Percentiles rank a stretch among this genome's conserved stretches.
Evolutionary conservation across 352 stramenopile genomes (phyloP).

Genomic region (Phytophthora pini): DNA sequence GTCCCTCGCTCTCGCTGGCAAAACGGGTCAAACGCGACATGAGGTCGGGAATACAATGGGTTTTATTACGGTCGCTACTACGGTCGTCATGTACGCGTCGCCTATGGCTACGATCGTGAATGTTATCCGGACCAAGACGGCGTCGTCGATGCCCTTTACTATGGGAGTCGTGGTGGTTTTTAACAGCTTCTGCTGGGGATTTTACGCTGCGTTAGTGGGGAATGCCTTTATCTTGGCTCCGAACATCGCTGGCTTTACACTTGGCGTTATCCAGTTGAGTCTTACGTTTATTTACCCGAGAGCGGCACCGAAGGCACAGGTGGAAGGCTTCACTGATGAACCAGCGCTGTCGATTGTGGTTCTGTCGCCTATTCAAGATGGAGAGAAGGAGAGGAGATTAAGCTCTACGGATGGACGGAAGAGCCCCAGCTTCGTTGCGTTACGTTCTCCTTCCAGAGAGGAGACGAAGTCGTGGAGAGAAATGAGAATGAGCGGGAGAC

Average conservation of each 20-base stretch:
- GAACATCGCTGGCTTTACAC: slow-evolving; percentile 31
- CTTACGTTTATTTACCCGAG: slow-evolving; percentile 54
- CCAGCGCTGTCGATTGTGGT: slow-evolving; percentile 19
- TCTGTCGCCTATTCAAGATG: slow-evolving; percentile 27
- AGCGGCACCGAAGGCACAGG: slow-evolving; percentile 29
- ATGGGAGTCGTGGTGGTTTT: slow-evolving; percentile 51
- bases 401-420: slow-evolving; percentile 9
- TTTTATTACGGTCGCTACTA: slow-evolving; percentile 45
- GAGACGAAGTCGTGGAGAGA: slow-evolving; percentile 16
- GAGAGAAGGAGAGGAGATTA: slow-evolving; percentile 11
- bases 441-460: slow-evolving; percentile 21
- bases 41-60: slow-evolving; percentile 35
- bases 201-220: slow-evolving; percentile 43
- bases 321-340: slow-evolving; percentile 9
- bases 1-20: slow-evolving; percentile 27
- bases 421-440: slow-evolving; percentile 21
- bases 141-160: slow-evolving; percentile 50
- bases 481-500: slow-evolving; percentile 9
- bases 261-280: slow-evolving; percentile 40
- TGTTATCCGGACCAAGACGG: slow-evolving; percentile 48
- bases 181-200: slow-evolving; percentile 56
- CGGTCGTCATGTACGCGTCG: slow-evolving; percentile 50
- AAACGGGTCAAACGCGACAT: slow-evolving; percentile 30
- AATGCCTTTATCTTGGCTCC: slow-evolving; percentile 49
- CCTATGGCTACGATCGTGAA: slow-evolving; percentile 48